Base-by-base conservation (phyloP, 2,329 filamentous ascomycete genomes). In the Aspergillus hortae region DNA sequence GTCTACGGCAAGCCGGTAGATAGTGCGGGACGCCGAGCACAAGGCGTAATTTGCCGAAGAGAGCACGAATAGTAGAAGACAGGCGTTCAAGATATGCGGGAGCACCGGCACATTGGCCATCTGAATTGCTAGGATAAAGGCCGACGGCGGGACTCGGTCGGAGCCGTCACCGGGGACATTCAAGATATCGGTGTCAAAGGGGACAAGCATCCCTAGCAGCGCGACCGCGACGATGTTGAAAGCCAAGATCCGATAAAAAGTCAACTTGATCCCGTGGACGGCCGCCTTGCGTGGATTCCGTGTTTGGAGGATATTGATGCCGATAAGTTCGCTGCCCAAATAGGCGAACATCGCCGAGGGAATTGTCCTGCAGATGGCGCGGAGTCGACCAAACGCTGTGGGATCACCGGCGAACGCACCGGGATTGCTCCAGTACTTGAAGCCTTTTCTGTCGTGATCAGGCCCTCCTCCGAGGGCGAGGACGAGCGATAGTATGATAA, bases 321-420 rank as follows among this genome's bases (percentile, higher is more conserved):
- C 88, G 46, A 90, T 85, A 40, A 90, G 76, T 65, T 91, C 88
- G 2, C 87, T 88, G 52, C 87, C 88, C 4, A 91, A 79, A 66
- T 89, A 92, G 50, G 89, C 88, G 60, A 92, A 92, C 3, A 87
- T 88, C 1, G 88, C 88, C 21, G 85, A 89, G 60, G 90, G 84
- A 66, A 91, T 82, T 42, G 84, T 85, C 6, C 80, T 82, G 85
- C 86, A 89, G 71, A 87, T 82, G 9, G 77, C 82, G 40, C 83
- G 69, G 70, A 87, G 86, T 49, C 76, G 73, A 15, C 82, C 83
- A 30, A 47, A 67, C 54, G 1, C 77, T 79, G 0, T 68, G 65
- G 3, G 73, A 52, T 78, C 80, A 2, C 71, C 64, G 32, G 71
- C 76, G 67, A 84, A 84, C 4, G 82, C 80, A 33, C 84, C 85